Evolutionary conservation across 1,284 basidiomycete genomes (phyloP), one percentile per base, ranked within the genome.

Genomic region (Jaminaea rosea): DNA sequence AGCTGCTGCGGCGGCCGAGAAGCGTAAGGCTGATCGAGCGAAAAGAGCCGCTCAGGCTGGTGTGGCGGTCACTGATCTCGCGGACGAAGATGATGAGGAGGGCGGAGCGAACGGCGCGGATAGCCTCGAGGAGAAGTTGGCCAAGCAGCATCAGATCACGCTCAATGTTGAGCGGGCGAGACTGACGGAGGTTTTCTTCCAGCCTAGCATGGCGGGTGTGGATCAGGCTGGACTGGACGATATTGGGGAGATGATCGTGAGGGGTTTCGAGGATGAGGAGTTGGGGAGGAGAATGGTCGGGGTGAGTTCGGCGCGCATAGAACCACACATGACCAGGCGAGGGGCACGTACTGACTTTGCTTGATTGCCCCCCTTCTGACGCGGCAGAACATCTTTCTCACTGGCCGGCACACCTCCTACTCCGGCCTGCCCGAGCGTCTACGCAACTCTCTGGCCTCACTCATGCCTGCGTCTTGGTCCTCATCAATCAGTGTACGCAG

Each of bases 201-300:
- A 89, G 50, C 93, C 94, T 0, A 79, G 79, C 11, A 91, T 96
- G 81, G 92, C 91, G 2, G 94, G 94, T 0, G 80, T 96, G 21
- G 94, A 98, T 74, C 88, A 86, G 19, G 93, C 94, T 0, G 94
- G 94, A 0, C 73, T 99, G 2, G 87, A 85, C 11, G 94, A 99
- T 75, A 83, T 96, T 1, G 77, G 91, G 21, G 87, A 88, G 61
- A 87, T 84, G 73, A 81, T 97, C 29, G 79, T 99, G 45, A 82
- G 83, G n/a, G 80, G 84, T 9, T 94, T 93, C 75, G 76, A 81
- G 3, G 75, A 88, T 15, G 19, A 24, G 19, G 34, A 21, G 44
- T 83, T 56, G 23, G 52, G 84, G 59, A 75, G 75, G 11, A 75
- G 81, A 31, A 78, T 91, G 52, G 83, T 79, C 56, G 72, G 75